Base-by-base conservation (phyloP, 208 protist genomes). In the Leishmania turanica region DNA sequence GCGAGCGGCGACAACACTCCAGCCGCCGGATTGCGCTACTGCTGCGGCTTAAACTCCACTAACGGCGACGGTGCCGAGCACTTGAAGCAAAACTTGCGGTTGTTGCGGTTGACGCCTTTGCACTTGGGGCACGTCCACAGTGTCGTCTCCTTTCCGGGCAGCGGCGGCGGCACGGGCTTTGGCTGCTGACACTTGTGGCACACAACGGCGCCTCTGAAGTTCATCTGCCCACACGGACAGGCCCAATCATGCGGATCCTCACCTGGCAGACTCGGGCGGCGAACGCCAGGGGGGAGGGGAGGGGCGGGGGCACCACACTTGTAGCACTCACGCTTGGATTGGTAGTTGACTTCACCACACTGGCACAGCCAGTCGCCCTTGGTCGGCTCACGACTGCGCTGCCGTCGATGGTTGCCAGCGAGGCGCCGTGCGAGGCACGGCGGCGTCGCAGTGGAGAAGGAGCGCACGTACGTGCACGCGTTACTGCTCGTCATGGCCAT, bases 161-260 rank as follows among this genome's bases (percentile, higher is more conserved):
- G 49, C 49, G 92, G 92, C 58, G 95, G 95, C 27, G 95, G 87
- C 45, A 88, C 87, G 49, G 92, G 95, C 84, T 98, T 98, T 11
- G 93, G 93, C 88, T 96, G 92, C 80, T 92, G 81, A 66, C 95
- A 98, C 78, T 95, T 95, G 84, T 95, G 82, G 75, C 95, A 98
- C 19, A 93, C 60, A 2, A 98, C 95, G 71, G 83, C 93, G 54
- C 88, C 93, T n/a, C 95, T 84, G 75, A 96, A 98, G 79, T 98
- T 98, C 93, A 98, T 98, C 71, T 96, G 89, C 19, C 95, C 95
- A 64, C 95, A 98, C n/a, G 95, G 92, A 81, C 95, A 98, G 27
- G 95, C 95, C 93, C 95, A 98, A 82, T 98, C 95, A 79, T 95
- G 84, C 19, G 95, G 93, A 81, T 98, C 95, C 83, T 98, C 95